Evolutionary conservation across 345 rosid species (phyloP).

Genomic region (Camelina hispida): DNA sequence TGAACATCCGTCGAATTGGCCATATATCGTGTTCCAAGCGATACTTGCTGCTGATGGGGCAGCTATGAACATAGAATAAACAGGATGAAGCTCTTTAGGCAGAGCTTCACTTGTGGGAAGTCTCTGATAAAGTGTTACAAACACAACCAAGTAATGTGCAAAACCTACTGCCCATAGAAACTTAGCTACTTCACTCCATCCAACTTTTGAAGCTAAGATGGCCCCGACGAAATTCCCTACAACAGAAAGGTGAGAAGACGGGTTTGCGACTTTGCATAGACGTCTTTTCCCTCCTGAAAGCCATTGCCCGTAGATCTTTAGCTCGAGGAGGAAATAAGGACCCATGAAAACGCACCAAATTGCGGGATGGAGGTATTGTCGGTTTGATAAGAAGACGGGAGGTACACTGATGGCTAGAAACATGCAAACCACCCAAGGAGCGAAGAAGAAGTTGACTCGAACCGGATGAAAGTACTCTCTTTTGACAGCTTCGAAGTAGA

Average conservation of each 20-base stretch:
- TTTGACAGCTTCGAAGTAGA: slow-evolving; percentile 92
- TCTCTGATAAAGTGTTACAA: slow-evolving; percentile 89
- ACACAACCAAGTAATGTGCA: slow-evolving; percentile 89
- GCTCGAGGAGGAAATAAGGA: slow-evolving; percentile 85
- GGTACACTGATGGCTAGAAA: slow-evolving; percentile 83
- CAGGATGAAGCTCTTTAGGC: slow-evolving; percentile 95
- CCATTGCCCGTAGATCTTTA: slow-evolving; percentile 96
- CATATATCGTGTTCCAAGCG: slow-evolving; percentile 87
- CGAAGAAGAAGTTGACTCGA: slow-evolving; percentile 89
- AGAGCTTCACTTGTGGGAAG: slow-evolving; percentile 90
- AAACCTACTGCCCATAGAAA: slow-evolving; percentile 94
- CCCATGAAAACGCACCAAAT: slow-evolving; percentile 82
- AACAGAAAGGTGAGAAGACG: slow-evolving; percentile 89
- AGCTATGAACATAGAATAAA: slow-evolving; percentile 96
- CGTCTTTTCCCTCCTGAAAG: slow-evolving; percentile 89
- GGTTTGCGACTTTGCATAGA: slow-evolving; percentile 96
- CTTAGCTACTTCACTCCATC: slow-evolving; percentile 85
- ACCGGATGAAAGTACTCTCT: slow-evolving; percentile 93
- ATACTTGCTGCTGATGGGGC: slow-evolving; percentile 97
- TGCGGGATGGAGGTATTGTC: slow-evolving; percentile 61
- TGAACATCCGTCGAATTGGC: slow-evolving; percentile 75
- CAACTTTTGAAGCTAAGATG: slow-evolving; percentile 82
- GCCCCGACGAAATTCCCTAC: slow-evolving; percentile 97
- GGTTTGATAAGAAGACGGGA: slow-evolving; percentile 46
- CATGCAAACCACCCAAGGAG: slow-evolving; percentile 99